These are phyloP conservation scores for Schizophyllum amplum DNA, from an alignment of 1,284 basidiomycete genomes.

Conservation along the genomic window DNA sequence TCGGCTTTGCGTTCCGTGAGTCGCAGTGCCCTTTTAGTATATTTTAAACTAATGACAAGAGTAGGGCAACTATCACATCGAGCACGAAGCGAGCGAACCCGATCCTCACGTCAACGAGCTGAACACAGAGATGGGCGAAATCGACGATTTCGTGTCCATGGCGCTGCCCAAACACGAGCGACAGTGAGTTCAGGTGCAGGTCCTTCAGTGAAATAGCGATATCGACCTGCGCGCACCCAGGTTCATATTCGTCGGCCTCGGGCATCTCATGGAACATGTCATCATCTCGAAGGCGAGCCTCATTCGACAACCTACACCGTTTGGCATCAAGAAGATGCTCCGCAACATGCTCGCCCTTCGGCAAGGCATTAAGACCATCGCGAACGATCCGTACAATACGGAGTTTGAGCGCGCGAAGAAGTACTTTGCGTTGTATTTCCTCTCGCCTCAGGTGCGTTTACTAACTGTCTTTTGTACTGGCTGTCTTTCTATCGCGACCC, in stretches of 20 bases:
- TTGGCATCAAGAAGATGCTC: constrained; percentile 84
- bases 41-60: not conserved
- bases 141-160: constrained; percentile 63
- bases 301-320: constrained; percentile 65
- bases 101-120: constrained; percentile 88
- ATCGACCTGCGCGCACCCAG: constrained; percentile 29
- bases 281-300: constrained; percentile 71
- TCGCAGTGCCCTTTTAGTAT: not conserved
- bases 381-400: constrained; percentile 48
- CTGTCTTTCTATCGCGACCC: not conserved
- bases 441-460: constrained; percentile 61
- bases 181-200: constrained; percentile 37
- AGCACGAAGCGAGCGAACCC: constrained; percentile 81
- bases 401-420: constrained; percentile 71
- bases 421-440: constrained; percentile 77
- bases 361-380: constrained; percentile 83
- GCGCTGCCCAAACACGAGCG: constrained; percentile 60
- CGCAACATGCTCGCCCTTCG: constrained; percentile 90
- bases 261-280: constrained; percentile 80
- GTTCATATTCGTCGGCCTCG: constrained; percentile 84
- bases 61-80: constrained; percentile 78
- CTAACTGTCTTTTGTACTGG: not conserved
- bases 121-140: constrained; percentile 73
- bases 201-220: not conserved
- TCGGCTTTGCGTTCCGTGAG: constrained; percentile 67